phyloP scores from a whole-genome alignment of 2,329 filamentous ascomycete species.

The Diaporthe velutina region DNA sequence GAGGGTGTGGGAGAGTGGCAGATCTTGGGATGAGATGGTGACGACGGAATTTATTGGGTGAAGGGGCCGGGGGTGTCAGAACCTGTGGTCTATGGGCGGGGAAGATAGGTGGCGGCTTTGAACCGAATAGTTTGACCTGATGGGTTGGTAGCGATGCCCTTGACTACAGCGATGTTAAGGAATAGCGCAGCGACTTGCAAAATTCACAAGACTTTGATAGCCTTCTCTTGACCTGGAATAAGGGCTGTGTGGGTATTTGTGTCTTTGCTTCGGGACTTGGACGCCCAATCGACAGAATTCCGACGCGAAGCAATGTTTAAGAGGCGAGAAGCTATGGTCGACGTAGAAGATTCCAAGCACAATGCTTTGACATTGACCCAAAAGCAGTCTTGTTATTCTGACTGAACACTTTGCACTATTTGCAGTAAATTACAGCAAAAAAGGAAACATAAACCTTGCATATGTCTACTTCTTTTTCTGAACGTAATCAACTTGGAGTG shows the following conservation, averaged over 20 bases:
- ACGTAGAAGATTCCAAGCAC: too few relatives aligned
- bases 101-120: background rate
- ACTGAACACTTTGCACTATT: too few relatives aligned
- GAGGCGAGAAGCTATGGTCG: too few relatives aligned
- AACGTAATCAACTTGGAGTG: background rate
- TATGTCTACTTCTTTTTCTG: background rate
- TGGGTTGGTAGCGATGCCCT: background rate
- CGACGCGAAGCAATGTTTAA: too few relatives aligned
- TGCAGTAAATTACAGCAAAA: too few relatives aligned
- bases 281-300: too few relatives aligned
- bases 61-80: conserved; percentile 39
- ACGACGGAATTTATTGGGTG: conserved; percentile 77
- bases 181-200: background rate
- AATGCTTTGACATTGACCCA: too few relatives aligned
- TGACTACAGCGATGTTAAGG: background rate
- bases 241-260: too few relatives aligned
- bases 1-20: conserved; percentile 75
- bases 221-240: background rate
- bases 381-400: too few relatives aligned
- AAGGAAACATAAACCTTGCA: background rate
- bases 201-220: background rate
- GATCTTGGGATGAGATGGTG: conserved; percentile 77
- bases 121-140: conserved; percentile 2
- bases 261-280: too few relatives aligned
- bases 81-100: background rate